These are phyloP conservation scores for Eimeria acervulina DNA, from an alignment of 169 alveolate genomes.

Conservation along the genomic window DNA sequence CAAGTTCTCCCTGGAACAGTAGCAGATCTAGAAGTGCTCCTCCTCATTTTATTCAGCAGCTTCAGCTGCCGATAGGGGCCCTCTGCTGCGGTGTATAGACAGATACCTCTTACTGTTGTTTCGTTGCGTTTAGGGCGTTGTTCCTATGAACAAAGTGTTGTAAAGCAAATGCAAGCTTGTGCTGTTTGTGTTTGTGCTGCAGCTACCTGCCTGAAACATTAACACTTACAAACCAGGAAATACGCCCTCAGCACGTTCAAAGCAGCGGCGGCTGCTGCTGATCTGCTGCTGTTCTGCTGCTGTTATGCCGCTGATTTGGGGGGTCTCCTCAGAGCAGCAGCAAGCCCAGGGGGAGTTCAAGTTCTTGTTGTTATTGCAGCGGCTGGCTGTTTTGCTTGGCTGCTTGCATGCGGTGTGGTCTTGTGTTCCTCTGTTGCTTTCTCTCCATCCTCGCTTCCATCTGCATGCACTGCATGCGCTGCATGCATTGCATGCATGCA, in stretches of 20 bases:
- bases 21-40: not conserved
- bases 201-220: conserved; percentile 79
- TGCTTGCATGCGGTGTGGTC: not conserved
- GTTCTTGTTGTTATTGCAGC: not conserved
- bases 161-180: too few relatives aligned
- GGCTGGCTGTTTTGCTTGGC: not conserved
- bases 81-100: not conserved
- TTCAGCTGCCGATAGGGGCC: not conserved
- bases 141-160: too few relatives aligned
- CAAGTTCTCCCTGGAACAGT: too few relatives aligned
- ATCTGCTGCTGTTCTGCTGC: conserved; percentile 3
- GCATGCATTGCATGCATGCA: not conserved
- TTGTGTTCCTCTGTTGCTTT: not conserved
- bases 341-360: not conserved
- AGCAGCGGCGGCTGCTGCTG: conserved; percentile 77
- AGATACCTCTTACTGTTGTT: not conserved
- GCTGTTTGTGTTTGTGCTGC: conserved; percentile 11
- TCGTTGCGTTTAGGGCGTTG: too few relatives aligned
- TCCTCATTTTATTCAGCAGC: not conserved
- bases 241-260: conserved; percentile 65
- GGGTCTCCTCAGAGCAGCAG: not conserved
- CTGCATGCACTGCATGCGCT: not conserved
- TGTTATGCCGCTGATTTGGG: too few relatives aligned
- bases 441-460: not conserved
- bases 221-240: conserved; percentile 68